These are phyloP conservation scores for Diaporthe humulicola DNA, from an alignment of 2,329 filamentous ascomycete species.

Conservation along the genomic window DNA sequence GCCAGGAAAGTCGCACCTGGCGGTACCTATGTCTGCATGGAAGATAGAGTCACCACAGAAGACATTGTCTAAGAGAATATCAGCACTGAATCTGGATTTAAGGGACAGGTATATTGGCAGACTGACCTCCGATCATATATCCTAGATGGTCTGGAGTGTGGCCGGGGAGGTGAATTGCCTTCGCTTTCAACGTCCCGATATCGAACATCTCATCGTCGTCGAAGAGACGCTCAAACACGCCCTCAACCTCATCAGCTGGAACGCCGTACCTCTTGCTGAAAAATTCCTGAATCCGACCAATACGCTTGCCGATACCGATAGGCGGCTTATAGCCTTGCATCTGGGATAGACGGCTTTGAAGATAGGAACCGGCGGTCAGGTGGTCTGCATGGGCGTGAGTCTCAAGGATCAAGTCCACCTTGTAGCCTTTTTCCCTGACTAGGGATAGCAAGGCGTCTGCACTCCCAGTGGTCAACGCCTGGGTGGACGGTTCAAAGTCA, in stretches of 20 bases:
- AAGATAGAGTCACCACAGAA: slow-evolving; percentile 69
- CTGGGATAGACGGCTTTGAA: slow-evolving; percentile 60
- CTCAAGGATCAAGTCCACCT: slow-evolving; percentile 67
- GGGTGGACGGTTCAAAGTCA: slow-evolving; percentile 62
- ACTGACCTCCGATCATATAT: slow-evolving; percentile 64
- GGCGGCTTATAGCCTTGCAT: slow-evolving; percentile 52
- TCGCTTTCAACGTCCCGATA: slow-evolving; percentile 61
- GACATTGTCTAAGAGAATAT: slow-evolving; percentile 52
- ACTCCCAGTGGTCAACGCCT: slow-evolving; percentile 60
- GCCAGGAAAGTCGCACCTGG: slow-evolving; percentile 68
- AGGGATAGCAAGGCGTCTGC: slow-evolving; percentile 66
- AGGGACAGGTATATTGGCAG: neutral
- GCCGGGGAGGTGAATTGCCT: slow-evolving; percentile 68
- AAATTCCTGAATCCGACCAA: slow-evolving; percentile 62
- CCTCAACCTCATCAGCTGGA: slow-evolving; percentile 54
- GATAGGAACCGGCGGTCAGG: slow-evolving; percentile 69
- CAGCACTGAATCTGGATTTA: neutral
- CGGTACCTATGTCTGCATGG: slow-evolving; percentile 64
- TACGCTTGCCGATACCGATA: slow-evolving; percentile 69
- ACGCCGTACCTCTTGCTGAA: slow-evolving; percentile 66
- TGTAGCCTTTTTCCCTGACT: slow-evolving; percentile 60
- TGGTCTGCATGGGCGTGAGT: slow-evolving; percentile 75
- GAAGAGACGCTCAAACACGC: slow-evolving; percentile 66
- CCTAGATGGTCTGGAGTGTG: slow-evolving; percentile 73
- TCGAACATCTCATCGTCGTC: slow-evolving; percentile 66